Evolutionary conservation across 1,139 yeast genomes (phyloP).

Genomic region (Geotrichum reessii): DNA sequence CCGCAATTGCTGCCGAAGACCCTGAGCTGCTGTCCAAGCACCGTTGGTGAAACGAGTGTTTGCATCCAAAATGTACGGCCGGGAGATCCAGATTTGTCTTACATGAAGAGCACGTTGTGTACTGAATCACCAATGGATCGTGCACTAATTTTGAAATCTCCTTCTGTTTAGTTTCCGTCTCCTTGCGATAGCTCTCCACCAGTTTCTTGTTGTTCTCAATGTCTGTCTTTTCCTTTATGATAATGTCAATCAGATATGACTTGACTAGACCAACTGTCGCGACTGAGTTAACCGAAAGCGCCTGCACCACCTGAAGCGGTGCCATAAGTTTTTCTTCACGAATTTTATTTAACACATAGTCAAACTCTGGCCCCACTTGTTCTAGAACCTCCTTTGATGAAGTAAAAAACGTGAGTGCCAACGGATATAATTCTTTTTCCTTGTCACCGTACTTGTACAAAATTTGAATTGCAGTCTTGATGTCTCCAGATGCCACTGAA

Average conservation of each 20-base stretch:
- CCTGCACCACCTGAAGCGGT: slow-evolving; percentile 70
- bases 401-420: slow-evolving; percentile 61
- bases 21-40: slow-evolving; percentile 47
- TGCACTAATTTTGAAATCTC: slow-evolving; percentile 49
- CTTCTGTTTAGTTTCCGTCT: slow-evolving; percentile 51
- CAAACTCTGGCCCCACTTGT: slow-evolving; percentile 51
- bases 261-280: slow-evolving; percentile 72
- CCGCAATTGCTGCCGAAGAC: not conserved
- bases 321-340: slow-evolving; percentile 53
- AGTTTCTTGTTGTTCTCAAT: slow-evolving; percentile 63
- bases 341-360: slow-evolving; percentile 49
- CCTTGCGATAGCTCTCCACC: slow-evolving; percentile 61
- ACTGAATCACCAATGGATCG: slow-evolving; percentile 60
- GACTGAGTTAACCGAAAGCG: slow-evolving; percentile 56
- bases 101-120: slow-evolving; percentile 69
- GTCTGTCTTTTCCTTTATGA: slow-evolving; percentile 58
- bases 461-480: slow-evolving; percentile 51
- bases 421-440: slow-evolving; percentile 59
- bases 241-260: slow-evolving; percentile 58
- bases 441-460: slow-evolving; percentile 54
- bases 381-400: slow-evolving; percentile 52
- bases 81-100: slow-evolving; percentile 68
- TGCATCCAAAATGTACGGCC: slow-evolving; percentile 76
- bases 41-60: slow-evolving; percentile 79
- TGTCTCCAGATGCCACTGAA: slow-evolving; percentile 53